Base-by-base conservation (phyloP, 2,329 filamentous ascomycete species). In the Cladosporium sp. region DNA sequence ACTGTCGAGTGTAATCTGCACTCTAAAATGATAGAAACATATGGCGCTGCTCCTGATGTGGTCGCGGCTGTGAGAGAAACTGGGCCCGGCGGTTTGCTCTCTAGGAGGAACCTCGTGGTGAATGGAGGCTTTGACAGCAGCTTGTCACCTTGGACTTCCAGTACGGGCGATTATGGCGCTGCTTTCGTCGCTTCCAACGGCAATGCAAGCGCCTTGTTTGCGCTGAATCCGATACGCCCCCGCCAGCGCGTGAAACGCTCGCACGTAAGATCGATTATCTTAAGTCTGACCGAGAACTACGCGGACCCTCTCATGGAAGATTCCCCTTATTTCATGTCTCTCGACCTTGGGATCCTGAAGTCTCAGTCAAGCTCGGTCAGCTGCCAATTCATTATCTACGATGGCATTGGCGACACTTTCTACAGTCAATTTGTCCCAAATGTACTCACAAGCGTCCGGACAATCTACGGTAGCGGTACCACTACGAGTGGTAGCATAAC, bases 391-490 rank as follows among this genome's bases (percentile, higher is more conserved):
- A 22, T 35, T 11, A 10, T 50, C 6, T 31, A 43, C 11, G 43
- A 43, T 37, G 31, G 16, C n/a, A 14, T 43, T 14, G 48, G 48
- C 14, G 48, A 50, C 7, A 28, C 16, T 3, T 50, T 35, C 48
- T 40, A 32, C n/a, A 38, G 11, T n/a, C 14, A 41, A 13, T 19
- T 35, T 18, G 32, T 43, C 2, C 13, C 35, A 10, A 7, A 16
- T 11, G 32, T 18, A n/a, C 9, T 11, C 19, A 18, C 28, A n/a
- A 22, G 46, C 11, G 3, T 9, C 11, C 14, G 32, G 18, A 31
- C 16, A 13, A 43, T 50, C 6, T 50, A 50, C 11, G 40, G 40
- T 8, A 50, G 48, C 18, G 48, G 40, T 16, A 50, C 40, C 13
- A 43, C 32, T n/a, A 32, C 34, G 35, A 13, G 32, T 14, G 48